Conservation (phyloP, 345 rosid genomes). For the Syzygium oleosum region DNA sequence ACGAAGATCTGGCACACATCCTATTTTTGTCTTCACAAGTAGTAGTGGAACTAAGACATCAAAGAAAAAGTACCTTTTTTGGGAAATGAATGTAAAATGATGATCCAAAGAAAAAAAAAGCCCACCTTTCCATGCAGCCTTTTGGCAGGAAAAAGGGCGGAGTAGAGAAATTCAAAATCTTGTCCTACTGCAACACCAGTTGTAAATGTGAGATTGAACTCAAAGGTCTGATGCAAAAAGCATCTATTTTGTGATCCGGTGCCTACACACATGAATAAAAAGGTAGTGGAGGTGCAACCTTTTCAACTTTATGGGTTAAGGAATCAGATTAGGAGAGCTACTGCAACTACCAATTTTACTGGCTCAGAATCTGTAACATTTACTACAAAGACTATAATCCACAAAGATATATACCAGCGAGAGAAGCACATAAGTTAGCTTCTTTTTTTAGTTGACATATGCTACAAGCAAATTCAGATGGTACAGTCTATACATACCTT, state of each 20-base stretch:
- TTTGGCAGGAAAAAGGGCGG: neutral
- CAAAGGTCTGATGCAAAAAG: neutral
- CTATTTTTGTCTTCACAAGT: neutral
- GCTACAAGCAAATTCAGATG: neutral
- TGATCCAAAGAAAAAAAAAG: neutral
- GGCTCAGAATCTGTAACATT: neutral
- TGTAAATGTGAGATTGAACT: neutral
- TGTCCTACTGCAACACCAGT: neutral
- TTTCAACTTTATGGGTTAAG: neutral
- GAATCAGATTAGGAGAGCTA: neutral
- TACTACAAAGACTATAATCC: neutral
- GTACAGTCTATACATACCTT: constrained; percentile 32
- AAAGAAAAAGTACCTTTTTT: neutral
- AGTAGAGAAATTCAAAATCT: neutral
- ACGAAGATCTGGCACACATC: neutral
- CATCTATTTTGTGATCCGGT: neutral
- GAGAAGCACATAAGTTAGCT: neutral
- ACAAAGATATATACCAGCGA: neutral
- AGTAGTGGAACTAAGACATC: neutral
- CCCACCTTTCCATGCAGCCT: neutral
- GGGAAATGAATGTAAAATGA: neutral
- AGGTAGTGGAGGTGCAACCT: neutral
- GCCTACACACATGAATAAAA: neutral
- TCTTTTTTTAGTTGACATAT: neutral
- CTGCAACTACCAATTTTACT: neutral